Evolutionary conservation across 768 basidiomycete genomes (phyloP), one percentile per base, ranked within the genome.

Genomic region (Kwoniella dejecticola): DNA sequence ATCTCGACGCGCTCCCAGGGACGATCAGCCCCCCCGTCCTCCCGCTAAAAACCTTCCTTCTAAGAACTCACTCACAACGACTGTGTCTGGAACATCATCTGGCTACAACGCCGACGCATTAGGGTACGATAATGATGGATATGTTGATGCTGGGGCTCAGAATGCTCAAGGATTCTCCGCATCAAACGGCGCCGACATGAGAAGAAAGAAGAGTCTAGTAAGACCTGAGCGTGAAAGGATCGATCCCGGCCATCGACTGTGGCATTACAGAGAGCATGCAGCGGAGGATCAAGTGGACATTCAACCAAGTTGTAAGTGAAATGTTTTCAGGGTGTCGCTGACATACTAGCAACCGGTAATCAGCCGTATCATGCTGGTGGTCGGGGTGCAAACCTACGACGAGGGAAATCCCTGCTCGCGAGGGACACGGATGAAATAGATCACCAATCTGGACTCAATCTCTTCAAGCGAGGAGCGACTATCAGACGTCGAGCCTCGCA

Each of bases 201-300:
- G 82, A 60, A 82, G 96, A 75, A 97, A 96, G 83, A 94, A 93
- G 83, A 90, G 88, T 76, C 83, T 99, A 17, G 90, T 97, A 54
- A 82, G 84, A 57, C 95, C 95, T 4, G 95, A 99, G 79, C 83
- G 95, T 59, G 94, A 96, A 82, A 91, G 94, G 83, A 90, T 97
- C 69, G 93, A 97, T 72, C 92, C 93, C 10, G 86, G 87, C 41
- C 92, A 97, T 82, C 85, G 92, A 50, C 87, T 93, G 71, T 98
- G 88, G 88, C 89, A 97, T 80, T 98, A 98, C 80, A 86, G 90
- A 55, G 86, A 83, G 59, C 92, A 90, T 79, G 90, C 90, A 19
- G 88, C 88, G 23, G 85, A 87, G 57, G 86, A 89, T 71, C 83
- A 85, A n/a, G 81, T 81, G 31, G 83, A 83, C 48, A 84, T 92